Evolutionary conservation across 495 filamentous ascomycete genomes (phyloP).

Genomic region (Xylaria venustula): DNA sequence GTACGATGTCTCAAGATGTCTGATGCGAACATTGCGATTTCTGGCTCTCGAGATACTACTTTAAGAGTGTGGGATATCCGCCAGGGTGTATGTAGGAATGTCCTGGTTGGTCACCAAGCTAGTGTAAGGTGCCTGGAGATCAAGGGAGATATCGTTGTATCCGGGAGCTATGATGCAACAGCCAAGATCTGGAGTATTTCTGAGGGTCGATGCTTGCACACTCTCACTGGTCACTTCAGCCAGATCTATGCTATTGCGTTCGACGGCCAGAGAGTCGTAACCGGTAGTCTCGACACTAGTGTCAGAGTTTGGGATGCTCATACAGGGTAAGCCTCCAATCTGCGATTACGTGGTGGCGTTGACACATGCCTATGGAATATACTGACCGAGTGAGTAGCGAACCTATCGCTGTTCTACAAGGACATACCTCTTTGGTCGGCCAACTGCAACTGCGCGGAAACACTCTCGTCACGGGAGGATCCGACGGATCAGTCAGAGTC

Average conservation of each 20-base stretch:
- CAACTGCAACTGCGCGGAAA: slow-evolving; percentile 93
- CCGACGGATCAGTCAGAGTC: slow-evolving; percentile 90
- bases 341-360: neutral
- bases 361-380: slow-evolving; percentile 2
- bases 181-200: slow-evolving; percentile 97
- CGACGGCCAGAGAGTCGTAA: slow-evolving; percentile 90
- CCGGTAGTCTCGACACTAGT: slow-evolving; percentile 93
- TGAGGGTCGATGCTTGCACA: slow-evolving; percentile 85
- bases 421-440: slow-evolving; percentile 95
- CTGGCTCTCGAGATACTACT: slow-evolving; percentile 92
- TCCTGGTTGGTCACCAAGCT: slow-evolving; percentile 94
- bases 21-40: slow-evolving; percentile 87
- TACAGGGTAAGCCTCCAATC: slow-evolving; percentile 64
- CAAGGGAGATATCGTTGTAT: slow-evolving; percentile 91
- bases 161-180: slow-evolving; percentile 95
- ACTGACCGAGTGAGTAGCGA: slow-evolving; percentile 48
- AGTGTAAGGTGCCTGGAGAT: slow-evolving; percentile 95
- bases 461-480: slow-evolving; percentile 93
- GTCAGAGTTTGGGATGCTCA: slow-evolving; percentile 95
- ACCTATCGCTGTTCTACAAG: slow-evolving; percentile 90
- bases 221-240: slow-evolving; percentile 92
- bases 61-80: slow-evolving; percentile 92
- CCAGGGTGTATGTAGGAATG: slow-evolving; percentile 81
- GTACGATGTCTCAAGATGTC: slow-evolving; percentile 98
- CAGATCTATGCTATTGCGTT: slow-evolving; percentile 99